Evolutionary conservation across 768 basidiomycete species (phyloP), one percentile per base, ranked within the genome.

Genomic region (Tylopilus balloui): DNA sequence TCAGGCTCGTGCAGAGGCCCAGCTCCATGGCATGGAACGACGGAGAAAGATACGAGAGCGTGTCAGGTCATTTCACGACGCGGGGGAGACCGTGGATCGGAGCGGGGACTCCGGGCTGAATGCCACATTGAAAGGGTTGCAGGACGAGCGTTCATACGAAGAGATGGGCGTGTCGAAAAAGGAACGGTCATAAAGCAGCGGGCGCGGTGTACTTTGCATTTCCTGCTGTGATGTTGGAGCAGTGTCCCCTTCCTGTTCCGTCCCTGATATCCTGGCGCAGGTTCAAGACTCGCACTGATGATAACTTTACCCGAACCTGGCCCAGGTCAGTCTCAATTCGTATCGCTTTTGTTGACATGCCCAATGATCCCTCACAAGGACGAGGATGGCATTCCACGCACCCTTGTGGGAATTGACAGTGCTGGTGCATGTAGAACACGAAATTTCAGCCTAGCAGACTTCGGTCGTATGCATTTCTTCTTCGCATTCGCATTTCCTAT

Each of bases 1-100:
- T 0, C 73, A 78, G 49, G 86, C 83, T 4, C 74, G 80, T 15
- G 61, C 64, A 13, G 84, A 84, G 29, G 81, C 83, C 7, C 67
- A 71, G 36, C 73, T 79, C 53, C 62, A 76, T 34, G 84, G 85
- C 1, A 72, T 70, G 34, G 75, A 78, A 52, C 67, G 83, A 43
- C 71, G 82, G 41, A 67, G 65, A 37, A 74, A 74, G 48, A 74
- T 86, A 50, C 69, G 73, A 27, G 71, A 73, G 51, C 73, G 76
- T 4, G 80, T 80, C 14, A 65, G 59, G 48, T 74, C 39, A 5
- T 51, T 50, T 21, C 50, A 36, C 21, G 60, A 76, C 45, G 21
- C 13, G 29, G 34, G 14, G 25, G 48, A 48, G 40, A 35, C 17
- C 3, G 19, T 7, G 20, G 15, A 44, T 3, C 39, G 15, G 19